These are phyloP conservation scores for Aspergillus egyptiacus DNA, from an alignment of 495 filamentous ascomycete species.

Conservation along the genomic window DNA sequence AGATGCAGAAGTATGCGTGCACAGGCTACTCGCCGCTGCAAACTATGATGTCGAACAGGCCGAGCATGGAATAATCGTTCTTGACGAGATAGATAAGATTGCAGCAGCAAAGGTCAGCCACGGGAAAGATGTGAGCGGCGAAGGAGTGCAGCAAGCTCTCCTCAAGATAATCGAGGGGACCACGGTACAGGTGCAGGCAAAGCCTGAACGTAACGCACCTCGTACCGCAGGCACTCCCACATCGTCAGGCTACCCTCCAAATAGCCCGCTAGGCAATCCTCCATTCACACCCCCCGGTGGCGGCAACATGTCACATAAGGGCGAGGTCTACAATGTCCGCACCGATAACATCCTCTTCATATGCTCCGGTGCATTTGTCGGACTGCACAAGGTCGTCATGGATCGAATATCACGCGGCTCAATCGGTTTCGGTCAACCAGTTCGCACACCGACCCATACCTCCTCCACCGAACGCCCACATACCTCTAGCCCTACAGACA, in stretches of 20 bases:
- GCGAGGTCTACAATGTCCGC: constrained; percentile 82
- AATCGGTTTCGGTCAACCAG: constrained; percentile 84
- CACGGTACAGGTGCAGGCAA: constrained; percentile 76
- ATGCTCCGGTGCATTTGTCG: constrained; percentile 91
- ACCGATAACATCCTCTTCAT: constrained; percentile 97
- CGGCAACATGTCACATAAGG: constrained; percentile 51
- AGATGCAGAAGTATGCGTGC: constrained; percentile 88
- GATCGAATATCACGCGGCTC: constrained; percentile 80
- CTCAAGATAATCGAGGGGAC: constrained; percentile 96
- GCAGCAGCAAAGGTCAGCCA: constrained; percentile 63
- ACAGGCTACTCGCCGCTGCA: constrained; percentile 80
- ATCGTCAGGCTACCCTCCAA: constrained; percentile 36
- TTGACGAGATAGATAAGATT: constrained; percentile 97
- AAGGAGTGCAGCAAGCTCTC: constrained; percentile 93
- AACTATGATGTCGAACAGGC: constrained; percentile 82
- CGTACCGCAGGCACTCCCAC: constrained; percentile 41
- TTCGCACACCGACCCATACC: constrained; percentile 45
- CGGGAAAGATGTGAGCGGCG: constrained; percentile 81
- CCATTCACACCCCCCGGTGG: constrained; percentile 34
- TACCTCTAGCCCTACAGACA: constrained; percentile 23
- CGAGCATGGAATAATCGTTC: constrained; percentile 87
- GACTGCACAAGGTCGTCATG: constrained; percentile 81
- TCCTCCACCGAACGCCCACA: constrained; percentile 20
- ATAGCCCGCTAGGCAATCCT: constrained; percentile 43
- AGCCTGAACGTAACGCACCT: constrained; percentile 60